These are phyloP conservation scores for Leccinum subspadiceum DNA, from an alignment of 1,284 basidiomycete genomes.

Conservation along the genomic window DNA sequence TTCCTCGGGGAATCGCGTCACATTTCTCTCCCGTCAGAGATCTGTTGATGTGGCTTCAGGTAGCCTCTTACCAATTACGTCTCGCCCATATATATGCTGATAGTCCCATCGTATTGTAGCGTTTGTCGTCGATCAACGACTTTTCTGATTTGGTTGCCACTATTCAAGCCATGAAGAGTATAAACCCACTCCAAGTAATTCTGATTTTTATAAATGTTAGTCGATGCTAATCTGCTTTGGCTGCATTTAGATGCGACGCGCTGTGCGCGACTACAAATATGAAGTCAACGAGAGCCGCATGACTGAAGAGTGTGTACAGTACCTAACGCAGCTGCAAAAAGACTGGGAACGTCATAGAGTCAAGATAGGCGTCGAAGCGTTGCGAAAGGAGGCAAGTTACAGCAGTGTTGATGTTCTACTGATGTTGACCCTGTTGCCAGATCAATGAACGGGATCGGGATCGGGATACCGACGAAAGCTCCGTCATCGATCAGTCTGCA, in stretches of 20 bases:
- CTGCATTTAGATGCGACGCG: constrained; percentile 74
- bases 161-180: constrained; percentile 80
- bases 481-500: constrained; percentile 25
- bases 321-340: constrained; percentile 89
- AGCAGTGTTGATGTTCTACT: not conserved
- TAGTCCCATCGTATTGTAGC: constrained; percentile 44
- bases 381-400: constrained; percentile 68
- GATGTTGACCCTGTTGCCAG: constrained; percentile 35
- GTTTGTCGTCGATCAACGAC: constrained; percentile 81
- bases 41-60: constrained; percentile 85
- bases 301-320: constrained; percentile 93
- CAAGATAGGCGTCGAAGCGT: constrained; percentile 75
- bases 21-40: constrained; percentile 88
- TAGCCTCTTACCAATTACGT: constrained; percentile 32
- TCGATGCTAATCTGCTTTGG: constrained; percentile 1
- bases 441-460: constrained; percentile 53
- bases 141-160: constrained; percentile 88
- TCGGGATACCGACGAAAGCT: constrained; percentile 45
- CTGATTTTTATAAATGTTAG: not conserved
- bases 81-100: constrained; percentile 10
- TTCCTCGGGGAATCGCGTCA: constrained; percentile 77
- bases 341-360: constrained; percentile 93
- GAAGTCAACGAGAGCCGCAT: constrained; percentile 91
- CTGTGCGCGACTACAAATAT: constrained; percentile 92
- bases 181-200: constrained; percentile 87